These are phyloP conservation scores for Paramarasmius palmivorus DNA, from an alignment of 1,284 basidiomycete species.

Conservation along the genomic window DNA sequence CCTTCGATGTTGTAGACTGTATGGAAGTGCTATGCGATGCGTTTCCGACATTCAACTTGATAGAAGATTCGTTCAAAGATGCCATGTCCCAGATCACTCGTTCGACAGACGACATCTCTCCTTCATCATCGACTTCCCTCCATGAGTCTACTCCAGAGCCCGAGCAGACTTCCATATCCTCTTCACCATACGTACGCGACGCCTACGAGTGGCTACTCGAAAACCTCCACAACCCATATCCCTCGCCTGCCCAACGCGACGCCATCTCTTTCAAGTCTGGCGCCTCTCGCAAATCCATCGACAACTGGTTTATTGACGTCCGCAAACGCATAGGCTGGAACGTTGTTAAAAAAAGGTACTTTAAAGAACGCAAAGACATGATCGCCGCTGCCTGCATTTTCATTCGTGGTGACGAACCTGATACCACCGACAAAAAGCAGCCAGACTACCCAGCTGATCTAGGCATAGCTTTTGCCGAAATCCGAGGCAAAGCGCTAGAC, in stretches of 20 bases:
- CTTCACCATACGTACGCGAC: conserved; percentile 30
- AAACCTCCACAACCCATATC: conserved; percentile 54
- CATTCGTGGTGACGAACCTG: background rate
- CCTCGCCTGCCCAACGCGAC: conserved; percentile 29
- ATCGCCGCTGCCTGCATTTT: conserved; percentile 9
- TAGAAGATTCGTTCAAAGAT: background rate
- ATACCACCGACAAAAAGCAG: background rate
- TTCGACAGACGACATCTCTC: too few relatives aligned
- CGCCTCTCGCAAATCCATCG: conserved; percentile 32
- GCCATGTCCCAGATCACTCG: background rate
- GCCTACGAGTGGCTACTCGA: conserved; percentile 45
- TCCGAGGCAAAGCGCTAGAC: background rate
- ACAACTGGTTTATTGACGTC: conserved; percentile 48
- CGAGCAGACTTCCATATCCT: conserved; percentile 5
- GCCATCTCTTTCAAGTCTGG: conserved; percentile 25
- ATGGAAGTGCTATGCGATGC: conserved; percentile 9
- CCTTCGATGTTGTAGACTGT: conserved; percentile 5
- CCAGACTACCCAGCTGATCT: background rate
- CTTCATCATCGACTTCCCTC: background rate
- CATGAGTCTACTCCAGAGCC: background rate
- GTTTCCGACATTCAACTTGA: background rate
- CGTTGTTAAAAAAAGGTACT: conserved; percentile 29
- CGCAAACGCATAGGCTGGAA: conserved; percentile 58
- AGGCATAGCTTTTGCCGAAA: background rate
- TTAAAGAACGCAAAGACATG: conserved; percentile 11